Conservation (phyloP, 306 rosid genomes). For the Nissolia schottii region DNA sequence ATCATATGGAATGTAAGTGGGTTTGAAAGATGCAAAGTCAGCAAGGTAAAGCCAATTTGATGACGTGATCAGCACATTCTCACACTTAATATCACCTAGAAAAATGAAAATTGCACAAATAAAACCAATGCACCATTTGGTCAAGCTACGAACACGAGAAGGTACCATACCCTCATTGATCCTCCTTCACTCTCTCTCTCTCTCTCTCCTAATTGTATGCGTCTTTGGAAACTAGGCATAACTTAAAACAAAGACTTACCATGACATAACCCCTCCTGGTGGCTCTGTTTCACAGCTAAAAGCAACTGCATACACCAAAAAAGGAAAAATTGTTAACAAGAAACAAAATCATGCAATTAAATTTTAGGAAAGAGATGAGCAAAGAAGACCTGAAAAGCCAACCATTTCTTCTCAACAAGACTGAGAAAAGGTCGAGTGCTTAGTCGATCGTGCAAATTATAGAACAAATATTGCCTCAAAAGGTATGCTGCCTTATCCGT, state of each 20-base stretch:
- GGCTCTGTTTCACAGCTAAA: slow-evolving; percentile 85
- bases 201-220: background rate
- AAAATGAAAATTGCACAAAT: slow-evolving; percentile 20
- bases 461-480: slow-evolving; percentile 83
- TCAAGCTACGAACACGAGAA: background rate
- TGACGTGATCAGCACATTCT: slow-evolving; percentile 87
- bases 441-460: slow-evolving; percentile 87
- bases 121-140: slow-evolving; percentile 16
- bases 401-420: slow-evolving; percentile 86
- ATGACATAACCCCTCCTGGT: slow-evolving; percentile 87
- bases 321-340: background rate
- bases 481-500: slow-evolving; percentile 97
- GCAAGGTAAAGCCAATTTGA: slow-evolving; percentile 98
- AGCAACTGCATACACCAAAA: slow-evolving; percentile 57
- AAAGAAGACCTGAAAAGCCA: slow-evolving; percentile 81
- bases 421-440: slow-evolving; percentile 93
- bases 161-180: background rate
- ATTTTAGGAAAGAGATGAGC: background rate
- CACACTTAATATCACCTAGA: slow-evolving; percentile 93
- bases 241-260: slow-evolving; percentile 50
- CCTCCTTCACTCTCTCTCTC: background rate
- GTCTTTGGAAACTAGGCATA: background rate
- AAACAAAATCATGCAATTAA: background rate
- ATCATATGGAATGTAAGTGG: slow-evolving; percentile 90
- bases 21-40: slow-evolving; percentile 93